A percentile compares a stretch with the other conserved stretches of the same genome.
These are phyloP conservation scores for Ogataea neopini DNA, from an alignment of 805 yeast species.

Conservation along the genomic window DNA sequence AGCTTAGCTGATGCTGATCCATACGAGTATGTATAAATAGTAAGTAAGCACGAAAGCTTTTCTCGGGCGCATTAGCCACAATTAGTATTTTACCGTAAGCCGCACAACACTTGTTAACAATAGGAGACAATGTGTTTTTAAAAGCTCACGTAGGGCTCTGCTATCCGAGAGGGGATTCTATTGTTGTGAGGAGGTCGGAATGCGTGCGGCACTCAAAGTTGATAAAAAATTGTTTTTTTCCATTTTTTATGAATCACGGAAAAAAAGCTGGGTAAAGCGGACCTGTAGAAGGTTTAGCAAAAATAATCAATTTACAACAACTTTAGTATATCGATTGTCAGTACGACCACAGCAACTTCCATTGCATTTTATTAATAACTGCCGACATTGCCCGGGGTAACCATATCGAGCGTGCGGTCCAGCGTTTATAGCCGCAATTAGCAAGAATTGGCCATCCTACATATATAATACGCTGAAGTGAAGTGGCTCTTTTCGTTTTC, in stretches of 20 bases:
- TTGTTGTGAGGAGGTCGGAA: neutral
- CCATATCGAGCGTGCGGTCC: neutral
- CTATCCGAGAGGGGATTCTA: neutral
- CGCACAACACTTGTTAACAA: too few species aligned
- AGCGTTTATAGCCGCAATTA: neutral
- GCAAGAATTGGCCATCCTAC: constrained; percentile 3
- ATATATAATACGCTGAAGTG: neutral
- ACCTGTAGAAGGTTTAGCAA: neutral
- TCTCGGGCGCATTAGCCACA: constrained; percentile 1
- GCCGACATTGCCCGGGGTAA: too few species aligned
- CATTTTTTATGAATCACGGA: neutral
- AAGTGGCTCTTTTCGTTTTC: neutral
- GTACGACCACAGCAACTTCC: too few species aligned
- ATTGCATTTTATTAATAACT: too few species aligned
- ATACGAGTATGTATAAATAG: constrained; percentile 24
- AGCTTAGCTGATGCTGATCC: constrained; percentile 71
- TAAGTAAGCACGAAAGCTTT: neutral
- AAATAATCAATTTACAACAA: neutral
- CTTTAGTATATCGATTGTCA: too few species aligned
- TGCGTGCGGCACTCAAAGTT: neutral
- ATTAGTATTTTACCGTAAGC: neutral
- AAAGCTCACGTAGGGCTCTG: too few species aligned
- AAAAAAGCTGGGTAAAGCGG: neutral
- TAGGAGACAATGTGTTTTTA: too few species aligned
- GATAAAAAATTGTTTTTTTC: neutral